Evolutionary conservation across 2,329 filamentous ascomycete species (phyloP).

Genomic region (Sclerotinia trifoliorum): DNA sequence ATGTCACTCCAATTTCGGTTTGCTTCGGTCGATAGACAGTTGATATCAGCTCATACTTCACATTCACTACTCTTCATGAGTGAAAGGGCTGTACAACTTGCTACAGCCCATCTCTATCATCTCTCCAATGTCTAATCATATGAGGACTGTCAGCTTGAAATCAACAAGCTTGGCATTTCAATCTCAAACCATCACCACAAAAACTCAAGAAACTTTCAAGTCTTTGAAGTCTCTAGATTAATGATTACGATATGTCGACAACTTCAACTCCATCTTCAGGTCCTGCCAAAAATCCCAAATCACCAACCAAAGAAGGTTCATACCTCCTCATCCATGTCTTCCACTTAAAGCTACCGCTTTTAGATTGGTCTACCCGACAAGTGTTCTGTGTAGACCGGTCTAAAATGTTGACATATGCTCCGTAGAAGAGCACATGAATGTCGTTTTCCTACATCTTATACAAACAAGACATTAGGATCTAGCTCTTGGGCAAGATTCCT

Average conservation of each 20-base stretch:
- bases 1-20: not conserved
- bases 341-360: not conserved
- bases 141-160: not conserved
- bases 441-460: not conserved
- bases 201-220: not conserved
- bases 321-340: not conserved
- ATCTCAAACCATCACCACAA: not conserved
- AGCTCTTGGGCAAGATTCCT: not conserved
- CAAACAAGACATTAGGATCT: not conserved
- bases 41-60: not conserved
- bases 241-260: not conserved
- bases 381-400: not conserved
- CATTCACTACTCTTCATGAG: not conserved
- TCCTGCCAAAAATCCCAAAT: not conserved
- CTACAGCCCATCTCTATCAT: not conserved
- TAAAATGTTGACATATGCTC: slow-evolving; percentile 5
- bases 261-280: not conserved
- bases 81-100: not conserved
- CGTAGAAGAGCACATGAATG: not conserved
- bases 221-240: not conserved
- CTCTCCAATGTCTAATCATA: not conserved
- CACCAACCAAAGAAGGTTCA: not conserved
- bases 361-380: slow-evolving; percentile 9
- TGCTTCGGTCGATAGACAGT: not conserved
- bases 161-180: not conserved